Conservation (phyloP, 2,329 filamentous ascomycete species). For the Microdochium bolleyi region DNA sequence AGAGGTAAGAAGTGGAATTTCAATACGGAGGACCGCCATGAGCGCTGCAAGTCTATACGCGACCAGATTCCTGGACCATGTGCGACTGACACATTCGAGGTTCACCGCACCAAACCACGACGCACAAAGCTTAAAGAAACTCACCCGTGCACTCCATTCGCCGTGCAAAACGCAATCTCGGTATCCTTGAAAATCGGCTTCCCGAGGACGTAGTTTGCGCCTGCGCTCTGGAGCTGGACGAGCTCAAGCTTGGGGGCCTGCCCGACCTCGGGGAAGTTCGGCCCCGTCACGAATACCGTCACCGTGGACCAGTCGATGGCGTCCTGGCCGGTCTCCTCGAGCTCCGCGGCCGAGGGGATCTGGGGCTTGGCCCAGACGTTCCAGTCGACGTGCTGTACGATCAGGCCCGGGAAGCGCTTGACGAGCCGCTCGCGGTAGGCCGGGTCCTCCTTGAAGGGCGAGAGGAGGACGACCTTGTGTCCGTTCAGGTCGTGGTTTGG, state of each 20-base stretch:
- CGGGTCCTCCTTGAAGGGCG: constrained; percentile 19
- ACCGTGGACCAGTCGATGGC: constrained; percentile 34
- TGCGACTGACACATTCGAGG: no score
- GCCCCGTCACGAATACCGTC: constrained; percentile 38
- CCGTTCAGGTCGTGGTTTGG: constrained; percentile 31
- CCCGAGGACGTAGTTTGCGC: constrained; percentile 39
- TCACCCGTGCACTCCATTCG: constrained; percentile 51
- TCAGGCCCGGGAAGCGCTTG: constrained; percentile 33
- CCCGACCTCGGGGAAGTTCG: constrained; percentile 30
- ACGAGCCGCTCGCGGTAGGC: constrained; percentile 27
- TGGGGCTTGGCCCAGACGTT: constrained; percentile 13
- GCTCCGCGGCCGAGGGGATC: constrained; percentile 13
- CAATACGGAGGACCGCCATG: no score
- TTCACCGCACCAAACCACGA: no score
- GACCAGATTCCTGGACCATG: no score
- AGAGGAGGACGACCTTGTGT: constrained; percentile 38
- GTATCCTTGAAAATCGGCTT: constrained; percentile 40
- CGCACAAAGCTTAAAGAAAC: constrained; percentile 6
- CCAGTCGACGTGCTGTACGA: constrained; percentile 25
- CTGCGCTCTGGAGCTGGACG: constrained; percentile 46
- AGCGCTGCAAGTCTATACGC: no score
- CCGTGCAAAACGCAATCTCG: constrained; percentile 42
- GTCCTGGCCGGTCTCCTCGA: neutral
- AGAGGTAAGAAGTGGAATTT: no score
- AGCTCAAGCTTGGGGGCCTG: constrained; percentile 39